Evolutionary conservation across 2,329 filamentous ascomycete genomes (phyloP).

Genomic region (Fusarium xylarioides): DNA sequence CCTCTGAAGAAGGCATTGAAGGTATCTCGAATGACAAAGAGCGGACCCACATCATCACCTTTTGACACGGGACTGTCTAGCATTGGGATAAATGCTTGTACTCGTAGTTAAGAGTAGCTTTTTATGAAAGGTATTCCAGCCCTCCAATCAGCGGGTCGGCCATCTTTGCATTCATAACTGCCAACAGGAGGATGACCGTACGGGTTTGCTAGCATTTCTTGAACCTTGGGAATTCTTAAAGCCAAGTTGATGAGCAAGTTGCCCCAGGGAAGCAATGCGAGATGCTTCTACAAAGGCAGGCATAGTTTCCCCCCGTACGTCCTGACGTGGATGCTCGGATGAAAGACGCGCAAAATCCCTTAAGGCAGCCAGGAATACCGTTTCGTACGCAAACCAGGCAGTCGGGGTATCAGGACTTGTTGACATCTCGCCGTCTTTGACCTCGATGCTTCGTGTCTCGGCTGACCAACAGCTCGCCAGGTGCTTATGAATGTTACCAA

Average conservation of each 20-base stretch:
- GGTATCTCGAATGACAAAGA: not conserved
- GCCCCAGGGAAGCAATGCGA: not conserved
- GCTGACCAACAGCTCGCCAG: not conserved
- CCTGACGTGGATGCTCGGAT: not conserved
- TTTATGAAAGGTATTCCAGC: not conserved
- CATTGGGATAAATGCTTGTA: not conserved
- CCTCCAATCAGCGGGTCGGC: not conserved
- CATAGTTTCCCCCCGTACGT: constrained; percentile 1
- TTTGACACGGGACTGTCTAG: not conserved
- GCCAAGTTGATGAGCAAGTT: not conserved
- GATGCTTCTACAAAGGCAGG: not conserved
- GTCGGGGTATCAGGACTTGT: not conserved
- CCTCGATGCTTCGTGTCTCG: not conserved
- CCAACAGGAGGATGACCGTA: not conserved
- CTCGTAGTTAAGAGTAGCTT: not conserved
- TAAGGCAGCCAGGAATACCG: not conserved
- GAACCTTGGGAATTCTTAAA: not conserved
- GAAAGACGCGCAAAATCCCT: not conserved
- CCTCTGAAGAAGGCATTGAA: not conserved
- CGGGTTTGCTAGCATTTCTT: not conserved
- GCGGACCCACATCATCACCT: not conserved
- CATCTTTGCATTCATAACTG: not conserved
- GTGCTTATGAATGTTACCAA: not conserved
- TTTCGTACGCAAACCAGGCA: not conserved
- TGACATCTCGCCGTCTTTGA: not conserved